A percentile compares a stretch with the other conserved stretches of the same genome.
These are phyloP conservation scores for Sporothrix humicola DNA, from an alignment of 2,329 filamentous ascomycete species.

Conservation along the genomic window DNA sequence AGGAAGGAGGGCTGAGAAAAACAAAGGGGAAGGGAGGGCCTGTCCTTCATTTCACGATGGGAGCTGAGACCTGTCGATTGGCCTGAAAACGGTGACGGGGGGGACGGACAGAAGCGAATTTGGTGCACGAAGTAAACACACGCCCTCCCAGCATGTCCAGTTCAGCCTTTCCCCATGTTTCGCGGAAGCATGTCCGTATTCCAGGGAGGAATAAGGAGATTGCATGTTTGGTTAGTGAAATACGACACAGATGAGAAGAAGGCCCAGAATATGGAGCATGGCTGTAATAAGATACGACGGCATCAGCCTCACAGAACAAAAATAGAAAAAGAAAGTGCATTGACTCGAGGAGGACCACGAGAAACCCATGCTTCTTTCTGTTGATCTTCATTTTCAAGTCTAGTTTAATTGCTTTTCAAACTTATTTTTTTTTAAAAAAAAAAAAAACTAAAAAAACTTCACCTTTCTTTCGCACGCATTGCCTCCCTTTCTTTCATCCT, in stretches of 20 bases:
- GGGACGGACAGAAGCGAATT: no score
- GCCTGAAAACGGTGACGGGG: neutral
- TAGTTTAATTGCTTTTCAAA: neutral
- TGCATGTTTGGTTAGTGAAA: neutral
- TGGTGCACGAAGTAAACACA: neutral
- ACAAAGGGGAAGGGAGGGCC: neutral
- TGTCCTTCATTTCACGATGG: slow-evolving; percentile 16
- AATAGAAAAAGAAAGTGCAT: neutral
- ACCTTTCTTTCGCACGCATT: neutral
- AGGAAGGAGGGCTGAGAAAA: neutral
- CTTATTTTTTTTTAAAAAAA: neutral
- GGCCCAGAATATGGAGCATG: no score
- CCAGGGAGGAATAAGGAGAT: slow-evolving; percentile 21
- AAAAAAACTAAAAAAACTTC: no score
- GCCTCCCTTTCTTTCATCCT: neutral
- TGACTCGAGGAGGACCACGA: neutral
- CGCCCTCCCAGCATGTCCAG: neutral
- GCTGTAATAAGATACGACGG: neutral
- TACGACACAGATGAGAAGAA: no score
- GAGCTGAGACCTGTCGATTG: neutral
- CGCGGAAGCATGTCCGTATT: slow-evolving; percentile 2
- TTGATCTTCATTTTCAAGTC: neutral
- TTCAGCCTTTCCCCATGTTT: neutral
- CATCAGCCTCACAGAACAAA: neutral
- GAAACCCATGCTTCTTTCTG: slow-evolving; percentile 1